These are phyloP conservation scores for Leptodontidium sp. DNA, from an alignment of 2,329 filamentous ascomycete genomes.

Conservation along the genomic window DNA sequence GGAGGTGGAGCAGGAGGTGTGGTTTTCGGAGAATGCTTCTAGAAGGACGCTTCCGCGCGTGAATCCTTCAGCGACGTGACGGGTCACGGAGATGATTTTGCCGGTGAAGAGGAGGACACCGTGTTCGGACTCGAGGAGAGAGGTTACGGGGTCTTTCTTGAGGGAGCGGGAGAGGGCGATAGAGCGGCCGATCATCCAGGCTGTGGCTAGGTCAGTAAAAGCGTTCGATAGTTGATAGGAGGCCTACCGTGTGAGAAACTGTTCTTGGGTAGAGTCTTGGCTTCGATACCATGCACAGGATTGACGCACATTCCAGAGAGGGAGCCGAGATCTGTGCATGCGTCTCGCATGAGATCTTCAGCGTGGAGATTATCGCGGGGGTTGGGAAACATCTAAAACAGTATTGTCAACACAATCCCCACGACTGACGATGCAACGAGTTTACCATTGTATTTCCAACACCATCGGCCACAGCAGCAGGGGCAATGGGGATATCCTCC, in stretches of 20 bases:
- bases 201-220: constrained; percentile 29
- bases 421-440: background rate
- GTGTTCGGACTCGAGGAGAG: constrained; percentile 41
- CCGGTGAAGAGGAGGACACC: constrained; percentile 44
- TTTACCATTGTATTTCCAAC: constrained; percentile 34
- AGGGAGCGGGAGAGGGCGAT: constrained; percentile 54
- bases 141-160: constrained; percentile 41
- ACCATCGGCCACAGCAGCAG: constrained; percentile 42
- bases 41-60: constrained; percentile 43
- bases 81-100: constrained; percentile 43
- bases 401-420: background rate
- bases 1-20: background rate
- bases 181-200: constrained; percentile 64
- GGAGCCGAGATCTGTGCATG: constrained; percentile 41
- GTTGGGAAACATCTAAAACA: constrained; percentile 34
- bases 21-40: constrained; percentile 30
- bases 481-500: constrained; percentile 40
- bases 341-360: constrained; percentile 43
- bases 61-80: constrained; percentile 42
- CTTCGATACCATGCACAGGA: constrained; percentile 42
- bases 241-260: constrained; percentile 43
- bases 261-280: constrained; percentile 42
- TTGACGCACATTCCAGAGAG: constrained; percentile 42
- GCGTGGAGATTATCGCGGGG: constrained; percentile 38
- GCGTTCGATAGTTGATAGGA: background rate